Base-by-base conservation (phyloP, 1,139 yeast species). In the Trichomonascaceae sp. region DNA sequence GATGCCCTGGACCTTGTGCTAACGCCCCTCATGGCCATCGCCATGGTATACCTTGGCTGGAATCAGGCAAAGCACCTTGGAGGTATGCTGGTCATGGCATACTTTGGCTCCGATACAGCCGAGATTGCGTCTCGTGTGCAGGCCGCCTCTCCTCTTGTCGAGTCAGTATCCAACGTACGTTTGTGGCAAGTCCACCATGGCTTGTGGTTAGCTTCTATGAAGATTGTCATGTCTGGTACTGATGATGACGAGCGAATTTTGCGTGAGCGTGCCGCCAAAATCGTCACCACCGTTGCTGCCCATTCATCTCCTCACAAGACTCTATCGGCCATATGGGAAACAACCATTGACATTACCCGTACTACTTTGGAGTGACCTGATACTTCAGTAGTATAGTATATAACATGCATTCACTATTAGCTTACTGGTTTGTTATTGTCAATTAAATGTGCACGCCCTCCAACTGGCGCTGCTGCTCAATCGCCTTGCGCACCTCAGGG, bases 401-500 rank as follows among this genome's bases (percentile, higher is more conserved):
- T 5, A 17, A 9, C 15, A 15, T 16, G 6, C 18, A 14, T 16
- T n/a, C n/a, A n/a, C n/a, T n/a, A n/a, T n/a, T n/a, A n/a, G n/a
- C n/a, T n/a, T n/a, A n/a, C n/a, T n/a, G n/a, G n/a, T n/a, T 29
- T 17, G n/a, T 29, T 18, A 18, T 30, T 22, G 16, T 30, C 11
- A 20, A 6, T 20, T 20, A 8, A 20, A 8, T 20, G 23, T 11
- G 11, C 9, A 26, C 22, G 11, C 26, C 30, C 53, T 82, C 94
- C 36, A 62, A 63, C 29, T 57, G 55, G 47, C 76, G 79, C 23
- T 20, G 23, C 52, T 84, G 95, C 30, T 64, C 67, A 36, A 84
- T 78, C 1, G 87, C 93, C 27, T 58, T 45, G 48, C 64, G 68
- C 11, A 71, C 61, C 3, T 73, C 77, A 37, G 71, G 76, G 23